Percentiles rank a stretch among this genome's conserved stretches.
These are phyloP conservation scores for Antarctomyces pellizariae DNA, from an alignment of 495 filamentous ascomycete species.

Conservation along the genomic window DNA sequence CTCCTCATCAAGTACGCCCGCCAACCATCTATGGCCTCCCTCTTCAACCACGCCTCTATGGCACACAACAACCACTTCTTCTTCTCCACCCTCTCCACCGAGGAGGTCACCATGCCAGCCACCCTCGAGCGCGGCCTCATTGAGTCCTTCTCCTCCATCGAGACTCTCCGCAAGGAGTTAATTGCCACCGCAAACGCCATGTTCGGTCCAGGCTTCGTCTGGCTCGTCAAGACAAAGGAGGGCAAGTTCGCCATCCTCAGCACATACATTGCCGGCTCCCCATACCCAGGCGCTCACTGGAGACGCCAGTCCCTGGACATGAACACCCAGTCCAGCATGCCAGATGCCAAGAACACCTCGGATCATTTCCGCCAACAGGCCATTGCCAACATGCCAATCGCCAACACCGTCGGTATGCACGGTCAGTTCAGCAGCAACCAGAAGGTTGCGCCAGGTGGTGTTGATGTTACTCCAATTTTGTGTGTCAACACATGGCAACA, in stretches of 20 bases:
- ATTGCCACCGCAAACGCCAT: slow-evolving; percentile 63
- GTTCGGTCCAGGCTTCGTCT: slow-evolving; percentile 95
- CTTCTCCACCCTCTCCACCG: slow-evolving; percentile 34
- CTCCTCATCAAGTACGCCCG: slow-evolving; percentile 58
- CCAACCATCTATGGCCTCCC: slow-evolving; percentile 44
- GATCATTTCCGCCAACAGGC: slow-evolving; percentile 16
- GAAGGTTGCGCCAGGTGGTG: slow-evolving; percentile 39
- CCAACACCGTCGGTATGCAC: slow-evolving; percentile 26
- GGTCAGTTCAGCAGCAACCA: slow-evolving; percentile 15
- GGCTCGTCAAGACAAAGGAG: slow-evolving; percentile 43
- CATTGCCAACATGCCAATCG: slow-evolving; percentile 17
- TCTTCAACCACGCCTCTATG: slow-evolving; percentile 93
- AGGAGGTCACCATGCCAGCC: slow-evolving; percentile 19
- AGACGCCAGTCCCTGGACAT: slow-evolving; percentile 60
- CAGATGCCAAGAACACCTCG: slow-evolving; percentile 7
- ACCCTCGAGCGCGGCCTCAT: slow-evolving; percentile 25
- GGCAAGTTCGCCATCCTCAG: slow-evolving; percentile 31
- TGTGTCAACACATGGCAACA: slow-evolving; percentile 96
- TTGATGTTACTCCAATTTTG: slow-evolving; percentile 48
- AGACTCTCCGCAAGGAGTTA: slow-evolving; percentile 58
- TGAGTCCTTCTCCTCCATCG: slow-evolving; percentile 51
- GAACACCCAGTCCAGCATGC: slow-evolving; percentile 30
- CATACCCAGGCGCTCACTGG: slow-evolving; percentile 65
- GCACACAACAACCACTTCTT: slow-evolving; percentile 94
- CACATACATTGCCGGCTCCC: slow-evolving; percentile 81